phyloP scores from a whole-genome alignment of 2,329 filamentous ascomycete species.

The Nemania serpens region DNA sequence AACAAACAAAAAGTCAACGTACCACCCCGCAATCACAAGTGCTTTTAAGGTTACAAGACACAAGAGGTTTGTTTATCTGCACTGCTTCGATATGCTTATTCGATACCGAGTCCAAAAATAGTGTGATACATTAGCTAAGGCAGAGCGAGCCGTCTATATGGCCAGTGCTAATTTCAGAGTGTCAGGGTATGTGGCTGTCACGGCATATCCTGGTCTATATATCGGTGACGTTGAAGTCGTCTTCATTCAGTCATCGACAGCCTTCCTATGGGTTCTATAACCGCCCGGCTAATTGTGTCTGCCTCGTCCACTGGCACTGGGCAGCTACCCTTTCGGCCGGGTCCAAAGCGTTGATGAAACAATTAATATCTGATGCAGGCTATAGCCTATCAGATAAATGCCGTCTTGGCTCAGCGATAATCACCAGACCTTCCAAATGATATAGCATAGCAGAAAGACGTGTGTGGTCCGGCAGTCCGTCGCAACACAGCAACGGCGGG shows the following conservation, averaged over 20 bases:
- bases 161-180: constrained; percentile 5
- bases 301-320: constrained; percentile 8
- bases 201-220: not conserved
- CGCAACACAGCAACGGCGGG: not conserved
- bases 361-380: constrained; percentile 20
- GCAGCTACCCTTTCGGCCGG: not conserved
- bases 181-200: not conserved
- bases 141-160: not conserved
- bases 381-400: constrained; percentile 27
- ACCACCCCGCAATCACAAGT: no score
- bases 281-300: constrained; percentile 26
- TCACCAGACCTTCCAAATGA: constrained; percentile 6
- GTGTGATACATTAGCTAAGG: not conserved
- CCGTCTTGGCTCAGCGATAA: constrained; percentile 6
- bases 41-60: no score
- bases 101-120: not conserved
- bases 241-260: not conserved
- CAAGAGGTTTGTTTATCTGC: no score
- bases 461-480: constrained; percentile 15
- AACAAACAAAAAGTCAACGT: no score
- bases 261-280: constrained; percentile 1
- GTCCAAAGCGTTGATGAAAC: constrained; percentile 13
- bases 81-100: no score
- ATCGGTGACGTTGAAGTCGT: not conserved
- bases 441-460: not conserved